phyloP scores from a whole-genome alignment of 106 monocot genomes.

The Platanthera guangdongensis region DNA sequence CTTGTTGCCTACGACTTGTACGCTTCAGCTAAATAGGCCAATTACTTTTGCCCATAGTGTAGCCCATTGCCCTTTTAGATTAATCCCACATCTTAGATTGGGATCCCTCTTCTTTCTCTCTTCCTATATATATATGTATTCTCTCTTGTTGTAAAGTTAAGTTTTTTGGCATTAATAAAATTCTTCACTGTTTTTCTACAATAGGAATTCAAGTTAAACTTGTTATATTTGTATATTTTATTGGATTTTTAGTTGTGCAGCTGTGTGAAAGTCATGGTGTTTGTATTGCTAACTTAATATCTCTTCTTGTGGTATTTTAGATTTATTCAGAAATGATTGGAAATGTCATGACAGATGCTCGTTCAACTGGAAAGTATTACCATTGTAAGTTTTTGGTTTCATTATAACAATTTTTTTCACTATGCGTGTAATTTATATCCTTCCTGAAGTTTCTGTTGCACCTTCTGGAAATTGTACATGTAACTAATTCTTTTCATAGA shows the following conservation, averaged over 20 bases:
- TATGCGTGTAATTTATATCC: not conserved
- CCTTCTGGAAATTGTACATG: not conserved
- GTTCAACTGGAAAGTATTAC: slow-evolving; percentile 97
- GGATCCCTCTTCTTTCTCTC: too few species aligned
- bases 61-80: too few species aligned
- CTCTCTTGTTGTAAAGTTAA: too few species aligned
- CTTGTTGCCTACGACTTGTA: too few species aligned
- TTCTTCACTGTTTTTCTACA: too few species aligned
- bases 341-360: slow-evolving; percentile 98
- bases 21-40: too few species aligned
- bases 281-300: slow-evolving; percentile 3
- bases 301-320: slow-evolving; percentile 27
- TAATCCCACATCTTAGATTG: too few species aligned
- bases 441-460: not conserved
- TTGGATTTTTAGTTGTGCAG: not conserved
- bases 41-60: too few species aligned
- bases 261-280: not conserved
- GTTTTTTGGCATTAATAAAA: too few species aligned
- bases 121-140: too few species aligned
- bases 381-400: slow-evolving; percentile 62
- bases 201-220: not conserved
- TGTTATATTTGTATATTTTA: not conserved
- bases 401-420: not conserved
- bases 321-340: slow-evolving; percentile 99
- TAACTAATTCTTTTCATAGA: not conserved